These are phyloP conservation scores for Vitis riparia DNA, from an alignment of 164 flowering plant species.

Conservation along the genomic window DNA sequence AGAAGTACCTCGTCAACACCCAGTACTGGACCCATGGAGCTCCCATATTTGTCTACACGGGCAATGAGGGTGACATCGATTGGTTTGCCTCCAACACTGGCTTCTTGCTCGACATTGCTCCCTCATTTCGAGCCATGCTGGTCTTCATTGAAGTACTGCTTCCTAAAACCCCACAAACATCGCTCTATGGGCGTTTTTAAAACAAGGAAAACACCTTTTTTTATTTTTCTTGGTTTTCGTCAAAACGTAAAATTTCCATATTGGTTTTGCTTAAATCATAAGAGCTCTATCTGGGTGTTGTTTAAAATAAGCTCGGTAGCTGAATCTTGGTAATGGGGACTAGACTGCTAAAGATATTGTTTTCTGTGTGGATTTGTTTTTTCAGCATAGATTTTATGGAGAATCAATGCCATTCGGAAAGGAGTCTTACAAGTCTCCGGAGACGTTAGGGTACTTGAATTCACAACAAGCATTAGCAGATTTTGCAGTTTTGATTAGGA, in stretches of 20 bases:
- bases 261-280: not conserved
- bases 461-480: slow-evolving; percentile 70
- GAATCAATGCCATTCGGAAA: slow-evolving; percentile 63
- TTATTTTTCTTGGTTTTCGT: not conserved
- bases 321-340: not conserved
- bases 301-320: not conserved
- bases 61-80: slow-evolving; percentile 58
- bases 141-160: slow-evolving; percentile 49
- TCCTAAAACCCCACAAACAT: not conserved
- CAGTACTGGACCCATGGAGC: slow-evolving; percentile 38
- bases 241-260: not conserved
- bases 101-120: slow-evolving; percentile 57
- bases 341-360: not conserved
- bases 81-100: slow-evolving; percentile 66
- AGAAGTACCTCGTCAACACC: slow-evolving; percentile 49
- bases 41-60: slow-evolving; percentile 58
- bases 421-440: slow-evolving; percentile 40
- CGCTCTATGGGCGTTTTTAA: not conserved
- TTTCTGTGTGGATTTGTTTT: not conserved
- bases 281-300: slow-evolving; percentile 1
- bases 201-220: not conserved
- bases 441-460: slow-evolving; percentile 52
- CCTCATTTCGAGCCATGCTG: slow-evolving; percentile 46
- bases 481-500: slow-evolving; percentile 49
- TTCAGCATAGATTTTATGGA: slow-evolving; percentile 66